phyloP scores from a whole-genome alignment of 2,329 filamentous ascomycete genomes.

The Penicillium griseofulvum region DNA sequence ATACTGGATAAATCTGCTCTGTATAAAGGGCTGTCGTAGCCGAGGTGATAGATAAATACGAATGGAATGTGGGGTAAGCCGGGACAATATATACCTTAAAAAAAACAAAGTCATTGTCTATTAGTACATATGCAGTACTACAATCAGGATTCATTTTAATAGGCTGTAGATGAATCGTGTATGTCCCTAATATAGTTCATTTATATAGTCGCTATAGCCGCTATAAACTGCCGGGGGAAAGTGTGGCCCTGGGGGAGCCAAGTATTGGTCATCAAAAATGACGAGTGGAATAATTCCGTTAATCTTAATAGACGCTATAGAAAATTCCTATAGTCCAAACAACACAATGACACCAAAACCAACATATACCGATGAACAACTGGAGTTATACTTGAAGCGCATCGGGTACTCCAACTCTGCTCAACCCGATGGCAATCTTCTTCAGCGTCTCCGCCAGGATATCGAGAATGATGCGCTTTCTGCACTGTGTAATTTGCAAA shows the following conservation, averaged over 20 bases:
- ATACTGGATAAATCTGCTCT: background rate
- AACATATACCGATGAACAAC: slow-evolving; percentile 36
- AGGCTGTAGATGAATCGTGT: background rate
- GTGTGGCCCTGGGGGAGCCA: background rate
- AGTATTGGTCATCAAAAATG: slow-evolving; percentile 1
- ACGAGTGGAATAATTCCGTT: background rate
- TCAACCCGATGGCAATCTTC: slow-evolving; percentile 14
- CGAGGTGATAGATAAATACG: background rate
- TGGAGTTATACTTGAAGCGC: slow-evolving; percentile 37
- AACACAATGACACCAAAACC: slow-evolving; percentile 16
- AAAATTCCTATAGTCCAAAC: too few species aligned
- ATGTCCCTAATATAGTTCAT: too few species aligned
- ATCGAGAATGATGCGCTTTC: slow-evolving; percentile 32
- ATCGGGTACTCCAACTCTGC: slow-evolving; percentile 26
- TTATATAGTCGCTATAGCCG: background rate
- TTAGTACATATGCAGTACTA: background rate
- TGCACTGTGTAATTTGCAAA: slow-evolving; percentile 37
- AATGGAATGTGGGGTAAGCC: background rate
- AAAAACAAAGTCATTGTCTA: background rate
- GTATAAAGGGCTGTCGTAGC: background rate
- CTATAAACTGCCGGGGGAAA: background rate
- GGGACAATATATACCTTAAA: background rate
- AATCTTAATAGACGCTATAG: too few species aligned
- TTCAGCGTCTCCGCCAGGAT: slow-evolving; percentile 27
- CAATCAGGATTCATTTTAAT: background rate